Base-by-base conservation (phyloP, 1,139 yeast species). In the Blastobotrys serpentis region DNA sequence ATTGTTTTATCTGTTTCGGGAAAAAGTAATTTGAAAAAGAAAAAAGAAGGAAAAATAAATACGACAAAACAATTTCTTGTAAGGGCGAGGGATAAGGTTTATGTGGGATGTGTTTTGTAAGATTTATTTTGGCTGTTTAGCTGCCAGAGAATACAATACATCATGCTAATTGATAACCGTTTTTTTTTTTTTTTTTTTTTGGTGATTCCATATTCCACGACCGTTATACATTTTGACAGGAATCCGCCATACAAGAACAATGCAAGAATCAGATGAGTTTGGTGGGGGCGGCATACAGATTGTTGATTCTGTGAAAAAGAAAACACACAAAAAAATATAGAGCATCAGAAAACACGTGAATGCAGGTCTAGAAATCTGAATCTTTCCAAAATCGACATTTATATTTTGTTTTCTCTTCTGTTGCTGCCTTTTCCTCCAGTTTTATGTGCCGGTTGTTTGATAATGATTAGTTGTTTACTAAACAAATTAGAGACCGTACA, bases 321-420 rank as follows among this genome's bases (percentile, higher is more conserved):
- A 29, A 29, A 29, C 14, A 29, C 7, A 29, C 7, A 6, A 29
- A 29, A 29, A 29, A 29, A 29, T 29, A 11, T 10, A 29, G 14
- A 14, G 32, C 32, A 29, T 29, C 7, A 29, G n/a, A 10, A 29
- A 29, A 29, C 32, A 29, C 32, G 32, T 29, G 32, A 29, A 29
- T 29, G 32, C 32, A 29, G 32, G 32, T 29, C n/a, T 29, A 29
- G n/a, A 10, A 29, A 29, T 29, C 32, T 29, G 13, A 29, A 11
- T 29, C 32, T 4, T 4, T 29, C 32, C 32, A 14, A 11, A 29
- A 29, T 29, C 32, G 13, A 29, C 13, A 10, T 29, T 29, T 29
- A 4, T 29, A 11, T 29, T 29, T 29, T 7, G 13, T 11, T 29
- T 29, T 29, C n/a, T 11, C 13, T 29, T 29, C 13, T 23, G 26